Conservation (phyloP, 768 basidiomycete genomes). For the Lentinula boryana region DNA sequence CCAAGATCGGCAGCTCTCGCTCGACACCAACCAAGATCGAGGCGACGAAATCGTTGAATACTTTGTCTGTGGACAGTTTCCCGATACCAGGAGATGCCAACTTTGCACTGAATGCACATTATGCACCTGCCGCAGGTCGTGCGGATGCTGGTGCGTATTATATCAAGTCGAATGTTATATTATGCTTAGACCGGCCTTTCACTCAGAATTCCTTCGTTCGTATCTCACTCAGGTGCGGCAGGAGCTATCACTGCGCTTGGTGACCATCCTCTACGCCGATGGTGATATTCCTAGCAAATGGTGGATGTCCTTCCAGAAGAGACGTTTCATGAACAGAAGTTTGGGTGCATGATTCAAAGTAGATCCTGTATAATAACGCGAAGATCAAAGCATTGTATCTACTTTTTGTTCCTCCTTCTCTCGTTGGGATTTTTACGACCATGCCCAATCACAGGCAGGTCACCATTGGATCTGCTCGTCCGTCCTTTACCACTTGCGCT, state of each 20-base stretch:
- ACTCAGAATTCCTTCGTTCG: constrained; percentile 76
- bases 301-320: constrained; percentile 99
- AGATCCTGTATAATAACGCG: constrained; percentile 12
- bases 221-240: constrained; percentile 93
- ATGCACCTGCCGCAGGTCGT: constrained; percentile 71
- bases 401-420: constrained; percentile 53
- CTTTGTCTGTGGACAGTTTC: constrained; percentile 90
- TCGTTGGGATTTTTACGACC: constrained; percentile 92
- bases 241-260: constrained; percentile 81
- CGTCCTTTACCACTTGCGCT: constrained; percentile 70
- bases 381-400: background rate
- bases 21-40: constrained; percentile 72
- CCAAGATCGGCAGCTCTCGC: constrained; percentile 74
- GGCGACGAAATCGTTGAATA: constrained; percentile 83
- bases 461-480: constrained; percentile 46
- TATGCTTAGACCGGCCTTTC: background rate
- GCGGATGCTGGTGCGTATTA: constrained; percentile 67
- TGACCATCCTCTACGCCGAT: constrained; percentile 87
- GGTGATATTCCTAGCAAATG: constrained; percentile 97
- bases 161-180: background rate
- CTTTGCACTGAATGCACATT: constrained; percentile 90
- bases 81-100: constrained; percentile 93
- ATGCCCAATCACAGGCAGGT: constrained; percentile 80
- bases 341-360: constrained; percentile 47
- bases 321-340: constrained; percentile 92